Evolutionary conservation across 257 asterid genomes (phyloP).

Genomic region (Solanum pimpinellifolium): DNA sequence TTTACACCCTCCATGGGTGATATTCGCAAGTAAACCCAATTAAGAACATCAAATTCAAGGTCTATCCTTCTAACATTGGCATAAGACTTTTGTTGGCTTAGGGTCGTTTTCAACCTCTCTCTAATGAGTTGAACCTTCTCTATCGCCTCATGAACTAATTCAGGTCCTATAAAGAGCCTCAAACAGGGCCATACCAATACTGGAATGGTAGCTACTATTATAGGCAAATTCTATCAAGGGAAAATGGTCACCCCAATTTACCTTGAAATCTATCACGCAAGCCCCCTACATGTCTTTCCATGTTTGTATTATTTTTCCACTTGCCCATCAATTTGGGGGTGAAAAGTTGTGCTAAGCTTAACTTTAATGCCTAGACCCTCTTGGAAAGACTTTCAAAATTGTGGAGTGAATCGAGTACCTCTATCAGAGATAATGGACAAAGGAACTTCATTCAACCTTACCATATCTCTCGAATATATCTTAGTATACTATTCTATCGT

Average conservation of each 20-base stretch:
- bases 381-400: background rate
- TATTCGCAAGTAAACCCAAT: background rate
- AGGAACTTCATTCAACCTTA: background rate
- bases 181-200: background rate
- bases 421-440: background rate
- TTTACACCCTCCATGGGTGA: background rate
- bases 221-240: background rate
- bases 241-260: background rate
- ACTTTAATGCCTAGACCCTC: background rate
- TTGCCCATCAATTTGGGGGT: background rate
- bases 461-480: too few species aligned
- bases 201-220: background rate
- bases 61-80: background rate
- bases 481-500: too few species aligned
- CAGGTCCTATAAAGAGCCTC: background rate
- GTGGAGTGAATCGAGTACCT: background rate
- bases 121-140: background rate
- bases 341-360: too few species aligned
- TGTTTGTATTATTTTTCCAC: rapidly evolving
- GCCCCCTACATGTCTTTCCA: background rate
- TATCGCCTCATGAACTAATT: background rate
- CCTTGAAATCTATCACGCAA: background rate
- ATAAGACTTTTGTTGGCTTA: background rate
- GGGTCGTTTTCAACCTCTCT: background rate
- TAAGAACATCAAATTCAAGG: background rate